Conservation (phyloP, 495 filamentous ascomycete genomes). For the Daldinia caldariorum region DNA sequence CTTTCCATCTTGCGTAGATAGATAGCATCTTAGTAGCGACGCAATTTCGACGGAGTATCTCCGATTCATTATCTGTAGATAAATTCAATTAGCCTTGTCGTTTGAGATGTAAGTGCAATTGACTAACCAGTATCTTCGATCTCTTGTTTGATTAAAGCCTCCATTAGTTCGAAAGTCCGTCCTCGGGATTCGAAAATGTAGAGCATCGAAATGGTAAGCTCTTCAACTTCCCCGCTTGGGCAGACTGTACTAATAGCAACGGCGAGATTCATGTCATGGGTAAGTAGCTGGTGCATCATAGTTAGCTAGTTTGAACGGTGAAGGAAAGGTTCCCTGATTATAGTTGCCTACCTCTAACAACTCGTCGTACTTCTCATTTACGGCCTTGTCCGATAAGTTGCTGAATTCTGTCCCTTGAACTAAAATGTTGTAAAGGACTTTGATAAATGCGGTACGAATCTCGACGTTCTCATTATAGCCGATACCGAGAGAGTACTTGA, state of each 20-base stretch:
- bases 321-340: not conserved
- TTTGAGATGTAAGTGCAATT: not conserved
- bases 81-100: slow-evolving; percentile 11
- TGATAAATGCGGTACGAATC: slow-evolving; percentile 73
- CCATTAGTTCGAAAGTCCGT: slow-evolving; percentile 65
- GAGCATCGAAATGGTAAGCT: slow-evolving; percentile 69
- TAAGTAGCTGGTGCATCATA: slow-evolving; percentile 58
- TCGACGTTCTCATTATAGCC: slow-evolving; percentile 73
- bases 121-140: slow-evolving; percentile 66
- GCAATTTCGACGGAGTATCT: slow-evolving; percentile 69
- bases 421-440: slow-evolving; percentile 72
- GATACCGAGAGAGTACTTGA: slow-evolving; percentile 71
- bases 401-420: slow-evolving; percentile 75
- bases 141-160: slow-evolving; percentile 72
- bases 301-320: slow-evolving; percentile 10
- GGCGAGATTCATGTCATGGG: slow-evolving; percentile 67
- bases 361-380: slow-evolving; percentile 71
- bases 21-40: slow-evolving; percentile 76
- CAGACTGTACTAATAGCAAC: slow-evolving; percentile 69
- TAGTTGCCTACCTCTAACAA: slow-evolving; percentile 61
- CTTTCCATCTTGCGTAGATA: slow-evolving; percentile 75
- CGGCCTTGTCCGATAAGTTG: slow-evolving; percentile 68
- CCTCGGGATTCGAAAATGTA: slow-evolving; percentile 74
- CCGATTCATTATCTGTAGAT: slow-evolving; percentile 66
- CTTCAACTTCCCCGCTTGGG: slow-evolving; percentile 71